These are phyloP conservation scores for Otatea glauca DNA, from an alignment of 176 grass and related monocot species.

Conservation along the genomic window DNA sequence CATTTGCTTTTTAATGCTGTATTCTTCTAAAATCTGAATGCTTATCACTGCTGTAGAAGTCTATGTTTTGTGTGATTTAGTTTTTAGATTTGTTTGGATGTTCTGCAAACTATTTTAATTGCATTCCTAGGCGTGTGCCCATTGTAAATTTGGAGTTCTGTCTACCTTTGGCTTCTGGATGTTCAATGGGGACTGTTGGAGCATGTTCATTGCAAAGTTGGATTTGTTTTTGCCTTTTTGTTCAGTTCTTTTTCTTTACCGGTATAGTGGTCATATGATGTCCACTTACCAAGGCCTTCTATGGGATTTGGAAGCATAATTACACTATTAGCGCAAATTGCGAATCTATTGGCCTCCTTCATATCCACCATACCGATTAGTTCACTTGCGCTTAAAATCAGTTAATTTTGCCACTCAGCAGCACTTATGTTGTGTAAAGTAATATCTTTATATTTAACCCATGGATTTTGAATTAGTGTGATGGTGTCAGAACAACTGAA, in stretches of 20 bases:
- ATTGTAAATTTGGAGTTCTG: neutral
- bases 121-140: neutral
- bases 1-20: neutral
- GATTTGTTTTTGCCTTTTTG: conserved; percentile 23
- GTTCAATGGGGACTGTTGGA: neutral
- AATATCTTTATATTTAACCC: neutral
- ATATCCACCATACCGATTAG: neutral
- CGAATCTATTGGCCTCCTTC: neutral
- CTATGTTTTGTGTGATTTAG: neutral
- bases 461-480: neutral
- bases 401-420: neutral
- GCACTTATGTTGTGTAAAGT: neutral
- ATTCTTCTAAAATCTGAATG: neutral
- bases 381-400: neutral
- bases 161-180: neutral
- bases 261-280: neutral
- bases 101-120: neutral
- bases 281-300: neutral
- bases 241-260: neutral
- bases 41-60: neutral
- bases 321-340: neutral
- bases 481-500: neutral
- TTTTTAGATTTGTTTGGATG: neutral
- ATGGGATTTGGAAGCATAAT: neutral
- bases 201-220: neutral